Evolutionary conservation across 129 eudicot species (phyloP).

Genomic region (Chrysanthemum seticuspe): DNA sequence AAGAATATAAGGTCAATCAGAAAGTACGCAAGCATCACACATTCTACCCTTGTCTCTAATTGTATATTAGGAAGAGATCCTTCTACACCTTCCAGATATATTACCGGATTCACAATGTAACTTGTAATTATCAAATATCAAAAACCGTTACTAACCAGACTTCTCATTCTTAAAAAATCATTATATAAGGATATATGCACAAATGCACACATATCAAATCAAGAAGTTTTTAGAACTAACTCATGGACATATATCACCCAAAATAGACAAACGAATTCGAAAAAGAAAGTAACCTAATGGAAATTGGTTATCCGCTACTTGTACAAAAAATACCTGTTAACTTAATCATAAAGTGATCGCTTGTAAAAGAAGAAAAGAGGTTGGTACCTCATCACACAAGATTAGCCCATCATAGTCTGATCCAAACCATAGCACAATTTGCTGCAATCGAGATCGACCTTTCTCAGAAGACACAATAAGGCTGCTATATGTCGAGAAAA

Average conservation of each 20-base stretch:
- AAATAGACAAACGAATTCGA: constrained; percentile 1
- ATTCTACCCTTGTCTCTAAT: background rate
- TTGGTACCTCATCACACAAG: constrained; percentile 89
- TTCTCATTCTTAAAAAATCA: no score
- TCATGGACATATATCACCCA: background rate
- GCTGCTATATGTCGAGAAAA: constrained; percentile 72
- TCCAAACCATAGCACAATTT: constrained; percentile 98
- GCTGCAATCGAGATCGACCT: constrained; percentile 93
- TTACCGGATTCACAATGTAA: background rate
- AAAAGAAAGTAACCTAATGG: background rate
- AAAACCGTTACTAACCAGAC: no score
- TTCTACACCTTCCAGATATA: constrained; percentile 12
- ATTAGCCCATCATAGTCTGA: constrained; percentile 76
- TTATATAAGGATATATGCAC: no score
- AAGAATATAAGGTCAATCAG: constrained; percentile 12
- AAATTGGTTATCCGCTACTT: constrained; percentile 2
- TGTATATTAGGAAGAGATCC: constrained; percentile 10
- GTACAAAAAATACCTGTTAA: constrained; percentile 7
- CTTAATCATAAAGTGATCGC: constrained; percentile 1
- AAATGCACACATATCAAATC: no score
- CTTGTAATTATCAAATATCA: background rate
- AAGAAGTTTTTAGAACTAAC: no score
- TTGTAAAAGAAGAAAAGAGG: constrained; percentile 12
- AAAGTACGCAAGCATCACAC: constrained; percentile 12
- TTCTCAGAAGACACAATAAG: constrained; percentile 98